phyloP scores from a whole-genome alignment of 192 early-diverging fungal species.

The Linnemannia schmuckeri region DNA sequence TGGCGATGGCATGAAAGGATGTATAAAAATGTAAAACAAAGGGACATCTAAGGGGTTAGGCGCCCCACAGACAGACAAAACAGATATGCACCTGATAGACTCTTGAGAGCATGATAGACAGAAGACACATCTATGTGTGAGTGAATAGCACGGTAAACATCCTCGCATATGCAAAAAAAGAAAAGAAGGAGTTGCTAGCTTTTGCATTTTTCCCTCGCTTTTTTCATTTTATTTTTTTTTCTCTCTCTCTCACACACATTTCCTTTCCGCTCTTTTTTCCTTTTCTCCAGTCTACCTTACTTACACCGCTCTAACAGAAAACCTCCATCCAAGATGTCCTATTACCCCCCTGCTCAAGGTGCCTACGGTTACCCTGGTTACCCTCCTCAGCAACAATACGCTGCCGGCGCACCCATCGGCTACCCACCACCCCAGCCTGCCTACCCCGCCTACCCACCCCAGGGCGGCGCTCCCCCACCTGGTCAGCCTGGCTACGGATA shows the following conservation, averaged over 20 bases:
- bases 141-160: no score
- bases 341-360: constrained; percentile 36
- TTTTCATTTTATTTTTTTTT: constrained; percentile 7
- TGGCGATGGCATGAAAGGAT: no score
- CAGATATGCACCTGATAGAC: not conserved
- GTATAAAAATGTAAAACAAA: no score
- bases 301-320: not conserved
- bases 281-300: not conserved
- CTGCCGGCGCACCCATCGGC: constrained; percentile 30
- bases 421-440: constrained; percentile 12
- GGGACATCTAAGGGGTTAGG: no score
- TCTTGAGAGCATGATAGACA: not conserved
- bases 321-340: constrained; percentile 22
- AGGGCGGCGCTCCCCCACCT: constrained; percentile 2
- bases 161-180: not conserved
- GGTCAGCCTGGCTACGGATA: constrained; percentile 12
- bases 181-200: not conserved
- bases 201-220: constrained; percentile 12
- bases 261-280: constrained; percentile 11
- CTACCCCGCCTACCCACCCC: constrained; percentile 23
- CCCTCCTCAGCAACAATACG: constrained; percentile 45
- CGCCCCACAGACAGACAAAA: no score
- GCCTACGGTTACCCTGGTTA: constrained; percentile 34
- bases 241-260: not conserved
- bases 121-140: not conserved